phyloP scores from a whole-genome alignment of 345 rosid species.

The Nasturtium officinale region DNA sequence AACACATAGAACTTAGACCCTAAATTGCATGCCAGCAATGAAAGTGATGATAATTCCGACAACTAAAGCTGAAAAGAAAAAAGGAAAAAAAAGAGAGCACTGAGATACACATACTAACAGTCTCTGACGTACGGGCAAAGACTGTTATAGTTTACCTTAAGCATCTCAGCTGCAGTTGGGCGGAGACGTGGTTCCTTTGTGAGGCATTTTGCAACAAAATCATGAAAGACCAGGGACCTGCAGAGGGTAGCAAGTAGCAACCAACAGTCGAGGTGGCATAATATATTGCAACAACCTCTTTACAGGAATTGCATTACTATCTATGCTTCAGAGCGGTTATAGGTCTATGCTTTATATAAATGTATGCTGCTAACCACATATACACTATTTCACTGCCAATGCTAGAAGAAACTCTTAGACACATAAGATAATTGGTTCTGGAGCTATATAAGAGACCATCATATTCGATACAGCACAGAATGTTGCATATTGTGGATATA shows the following conservation, averaged over 20 bases:
- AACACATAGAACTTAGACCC: conserved; percentile 9
- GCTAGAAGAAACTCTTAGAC: no score
- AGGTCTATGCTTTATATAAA: no score
- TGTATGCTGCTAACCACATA: no score
- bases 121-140: conserved; percentile 16
- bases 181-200: conserved; percentile 96
- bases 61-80: background rate
- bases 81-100: conserved; percentile 5
- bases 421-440: no score
- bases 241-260: conserved; percentile 39
- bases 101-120: conserved; percentile 13
- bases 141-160: conserved; percentile 58
- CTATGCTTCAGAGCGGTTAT: no score
- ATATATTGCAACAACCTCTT: no score
- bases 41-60: conserved; percentile 23
- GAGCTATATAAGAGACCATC: no score
- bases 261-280: background rate
- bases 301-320: no score
- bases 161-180: conserved; percentile 95
- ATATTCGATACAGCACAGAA: no score
- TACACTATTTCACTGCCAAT: no score
- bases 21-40: conserved; percentile 19
- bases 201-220: conserved; percentile 94
- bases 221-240: conserved; percentile 99
- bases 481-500: background rate